Percentiles rank a stretch among this genome's conserved stretches.
Conservation (phyloP, 2,329 filamentous ascomycete genomes). For the Hirsutella minnesotensis region DNA sequence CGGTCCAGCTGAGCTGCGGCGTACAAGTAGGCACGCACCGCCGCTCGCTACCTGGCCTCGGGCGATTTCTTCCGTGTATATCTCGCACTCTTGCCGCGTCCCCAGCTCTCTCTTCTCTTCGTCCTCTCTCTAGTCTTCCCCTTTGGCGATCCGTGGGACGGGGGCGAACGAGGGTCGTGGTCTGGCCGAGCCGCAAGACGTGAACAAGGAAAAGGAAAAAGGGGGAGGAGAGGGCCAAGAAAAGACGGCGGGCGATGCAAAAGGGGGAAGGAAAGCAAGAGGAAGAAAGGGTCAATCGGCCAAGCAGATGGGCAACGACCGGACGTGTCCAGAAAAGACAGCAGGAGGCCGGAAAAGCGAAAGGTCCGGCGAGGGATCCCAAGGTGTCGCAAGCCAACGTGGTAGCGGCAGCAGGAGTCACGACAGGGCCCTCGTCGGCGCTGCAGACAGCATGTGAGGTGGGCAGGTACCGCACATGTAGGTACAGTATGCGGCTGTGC, state of each 20-base stretch:
- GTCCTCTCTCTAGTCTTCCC: neutral
- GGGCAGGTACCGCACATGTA: neutral
- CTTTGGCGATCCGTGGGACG: neutral
- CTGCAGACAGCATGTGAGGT: no score
- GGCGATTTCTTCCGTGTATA: neutral
- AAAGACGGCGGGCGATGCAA: neutral
- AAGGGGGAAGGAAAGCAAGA: neutral
- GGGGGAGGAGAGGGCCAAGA: neutral
- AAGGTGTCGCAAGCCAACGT: neutral
- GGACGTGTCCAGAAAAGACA: neutral
- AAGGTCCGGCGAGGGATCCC: constrained; percentile 3
- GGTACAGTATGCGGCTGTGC: neutral
- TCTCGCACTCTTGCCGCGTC: neutral
- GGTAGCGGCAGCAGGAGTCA: neutral
- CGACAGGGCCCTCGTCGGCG: no score
- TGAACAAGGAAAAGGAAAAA: neutral
- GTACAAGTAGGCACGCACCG: neutral
- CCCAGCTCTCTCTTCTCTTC: neutral
- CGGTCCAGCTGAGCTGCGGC: no score
- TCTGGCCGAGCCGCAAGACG: neutral
- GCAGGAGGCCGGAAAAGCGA: constrained; percentile 5
- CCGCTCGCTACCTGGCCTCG: neutral
- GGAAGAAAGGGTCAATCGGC: neutral
- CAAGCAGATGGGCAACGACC: neutral
- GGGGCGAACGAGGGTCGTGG: neutral